phyloP scores from a whole-genome alignment of 371 early-diverging fungal species.

The Synchytrium microbalum region DNA sequence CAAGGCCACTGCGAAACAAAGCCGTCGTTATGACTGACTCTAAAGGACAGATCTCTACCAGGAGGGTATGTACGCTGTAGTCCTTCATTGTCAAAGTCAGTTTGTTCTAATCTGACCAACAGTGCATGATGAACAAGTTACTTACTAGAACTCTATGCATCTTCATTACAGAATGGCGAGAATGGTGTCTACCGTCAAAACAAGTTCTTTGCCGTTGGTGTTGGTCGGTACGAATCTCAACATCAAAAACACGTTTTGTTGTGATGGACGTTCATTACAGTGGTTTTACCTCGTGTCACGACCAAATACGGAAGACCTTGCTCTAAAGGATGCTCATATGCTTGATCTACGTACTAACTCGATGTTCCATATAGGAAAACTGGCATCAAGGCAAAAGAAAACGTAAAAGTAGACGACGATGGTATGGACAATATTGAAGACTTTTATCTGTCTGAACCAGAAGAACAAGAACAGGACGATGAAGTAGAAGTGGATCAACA shows the following conservation, averaged over 20 bases:
- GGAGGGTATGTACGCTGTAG: too few species aligned
- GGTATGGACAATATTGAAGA: neutral
- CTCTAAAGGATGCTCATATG: neutral
- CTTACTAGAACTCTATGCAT: too few species aligned
- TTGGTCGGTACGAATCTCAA: neutral
- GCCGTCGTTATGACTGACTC: too few species aligned
- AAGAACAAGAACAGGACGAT: too few species aligned
- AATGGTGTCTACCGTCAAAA: too few species aligned
- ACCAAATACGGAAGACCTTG: neutral
- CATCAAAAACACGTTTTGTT: neutral
- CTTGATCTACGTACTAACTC: neutral
- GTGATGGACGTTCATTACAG: neutral
- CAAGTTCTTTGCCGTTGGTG: neutral
- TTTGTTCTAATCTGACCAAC: too few species aligned
- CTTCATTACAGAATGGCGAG: too few species aligned
- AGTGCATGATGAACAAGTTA: too few species aligned
- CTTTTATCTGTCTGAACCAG: neutral
- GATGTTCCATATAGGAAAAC: neutral
- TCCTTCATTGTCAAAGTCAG: too few species aligned
- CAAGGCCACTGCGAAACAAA: too few species aligned
- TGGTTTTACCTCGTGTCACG: neutral
- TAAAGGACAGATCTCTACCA: too few species aligned
- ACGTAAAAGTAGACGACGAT: neutral
- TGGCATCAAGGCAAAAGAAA: neutral
- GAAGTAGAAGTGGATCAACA: too few species aligned